Evolutionary conservation across 768 basidiomycete genomes (phyloP).

Genomic region (Panaeolus cyanescens): DNA sequence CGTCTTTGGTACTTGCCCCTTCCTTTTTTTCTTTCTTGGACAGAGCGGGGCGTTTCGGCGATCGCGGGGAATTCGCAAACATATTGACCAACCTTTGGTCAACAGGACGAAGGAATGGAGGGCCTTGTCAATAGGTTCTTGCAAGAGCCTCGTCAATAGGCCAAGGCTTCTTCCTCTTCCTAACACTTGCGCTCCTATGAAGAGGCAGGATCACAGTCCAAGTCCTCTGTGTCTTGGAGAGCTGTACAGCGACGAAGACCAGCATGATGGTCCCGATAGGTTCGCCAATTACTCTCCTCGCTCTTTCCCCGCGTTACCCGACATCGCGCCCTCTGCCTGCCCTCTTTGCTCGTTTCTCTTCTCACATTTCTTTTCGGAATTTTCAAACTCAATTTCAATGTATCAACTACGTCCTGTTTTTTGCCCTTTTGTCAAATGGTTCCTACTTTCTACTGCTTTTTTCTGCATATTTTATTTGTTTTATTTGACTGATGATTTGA

Average conservation of each 20-base stretch:
- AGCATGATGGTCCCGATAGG: not conserved
- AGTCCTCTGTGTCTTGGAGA: no score
- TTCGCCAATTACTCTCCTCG: not conserved
- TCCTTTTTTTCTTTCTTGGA: not conserved
- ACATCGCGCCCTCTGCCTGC: not conserved
- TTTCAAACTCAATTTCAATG: not conserved
- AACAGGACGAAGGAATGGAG: constrained; percentile 1
- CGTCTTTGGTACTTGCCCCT: not conserved
- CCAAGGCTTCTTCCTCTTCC: not conserved
- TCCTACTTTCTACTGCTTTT: not conserved
- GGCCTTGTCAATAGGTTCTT: not conserved
- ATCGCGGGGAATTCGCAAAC: not conserved
- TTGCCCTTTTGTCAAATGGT: not conserved
- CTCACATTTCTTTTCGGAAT: not conserved
- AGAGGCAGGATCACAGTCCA: no score
- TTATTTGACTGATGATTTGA: not conserved
- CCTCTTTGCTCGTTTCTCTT: not conserved
- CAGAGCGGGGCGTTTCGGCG: not conserved
- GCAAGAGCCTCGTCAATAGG: not conserved
- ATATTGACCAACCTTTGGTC: not conserved
- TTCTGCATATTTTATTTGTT: not conserved
- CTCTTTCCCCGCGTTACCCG: not conserved
- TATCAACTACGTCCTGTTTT: not conserved
- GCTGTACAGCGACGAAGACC: no score
- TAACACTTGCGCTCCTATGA: not conserved